These are phyloP conservation scores for Talaromyces sp. DNA, from an alignment of 2,329 filamentous ascomycete genomes.

Conservation along the genomic window DNA sequence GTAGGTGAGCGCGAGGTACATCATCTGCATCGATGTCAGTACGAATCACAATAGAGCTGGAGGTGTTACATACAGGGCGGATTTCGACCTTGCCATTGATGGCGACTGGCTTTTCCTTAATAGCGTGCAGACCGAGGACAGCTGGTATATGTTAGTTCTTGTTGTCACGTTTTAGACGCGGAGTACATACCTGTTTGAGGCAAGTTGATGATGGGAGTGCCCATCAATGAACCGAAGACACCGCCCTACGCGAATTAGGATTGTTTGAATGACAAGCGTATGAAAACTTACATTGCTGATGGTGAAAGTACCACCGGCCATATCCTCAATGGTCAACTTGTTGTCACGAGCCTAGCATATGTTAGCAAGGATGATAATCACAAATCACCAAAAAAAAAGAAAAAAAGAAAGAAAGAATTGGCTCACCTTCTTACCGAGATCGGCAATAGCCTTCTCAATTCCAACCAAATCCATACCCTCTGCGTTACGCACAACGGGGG, in stretches of 20 bases:
- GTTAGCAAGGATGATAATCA: conserved; percentile 17
- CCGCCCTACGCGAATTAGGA: conserved; percentile 55
- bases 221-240: conserved; percentile 95
- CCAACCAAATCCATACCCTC: conserved; percentile 82
- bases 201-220: conserved; percentile 96
- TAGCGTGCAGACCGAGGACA: conserved; percentile 88
- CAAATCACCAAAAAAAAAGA: no score
- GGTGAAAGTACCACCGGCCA: conserved; percentile 97
- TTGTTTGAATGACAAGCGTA: neutral
- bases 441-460: conserved; percentile 87
- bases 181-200: conserved; percentile 66
- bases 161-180: neutral
- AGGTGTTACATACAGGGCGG: conserved; percentile 58
- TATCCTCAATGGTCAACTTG: conserved; percentile 97
- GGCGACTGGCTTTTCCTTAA: conserved; percentile 87
- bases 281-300: conserved; percentile 79
- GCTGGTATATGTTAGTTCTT: conserved; percentile 42
- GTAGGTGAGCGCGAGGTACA: conserved; percentile 97
- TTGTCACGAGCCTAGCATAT: conserved; percentile 72
- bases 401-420: no score
- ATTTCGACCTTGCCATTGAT: conserved; percentile 94
- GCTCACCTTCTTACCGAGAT: conserved; percentile 85
- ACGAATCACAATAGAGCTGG: neutral
- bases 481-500: conserved; percentile 89
- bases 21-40: conserved; percentile 61